Base-by-base conservation (phyloP, 2,329 filamentous ascomycete genomes). In the Xylaria sp. region DNA sequence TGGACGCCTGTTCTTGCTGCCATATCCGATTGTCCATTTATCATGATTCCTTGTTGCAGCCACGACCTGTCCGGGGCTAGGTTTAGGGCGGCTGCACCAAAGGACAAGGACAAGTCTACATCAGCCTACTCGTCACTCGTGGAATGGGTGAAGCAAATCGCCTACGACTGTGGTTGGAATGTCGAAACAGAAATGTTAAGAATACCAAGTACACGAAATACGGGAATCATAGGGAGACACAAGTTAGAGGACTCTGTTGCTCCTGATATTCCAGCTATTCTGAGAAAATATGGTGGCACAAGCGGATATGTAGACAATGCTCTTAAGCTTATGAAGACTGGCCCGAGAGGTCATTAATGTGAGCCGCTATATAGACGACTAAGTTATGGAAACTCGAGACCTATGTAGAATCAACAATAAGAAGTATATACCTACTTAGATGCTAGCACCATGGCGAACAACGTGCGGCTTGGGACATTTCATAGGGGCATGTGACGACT, bases 11-110 rank as follows among this genome's bases (percentile, higher is more conserved):
- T 98, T 17, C 85, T 99, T 40, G 93, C 92, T 1, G 85, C 87
- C 6, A 79, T 92, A 1, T 93, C 90, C 0, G 78, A 85, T 2
- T 90, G 90, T 10, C 90, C 93, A 0, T 99, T 97, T 75, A 87
- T 99, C 64, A 90, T 91, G 68, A 97, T 99, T 44, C 95, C 95
- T 1, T 99, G 95, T 79, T 99, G 95, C 79, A 96, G 92, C 66
- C 93, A 98, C 78, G 85, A 90, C 60, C 86, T 99, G 2, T 87
- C 88, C 0, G 95, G 95, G 1, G 85, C 86, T 23, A 82, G 78
- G 61, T 95, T 90, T 73, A 87, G 95, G 17, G 90, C 91, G 15
- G 82, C 84, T 8, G 78, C 81, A 8, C 84, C 85, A 2, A 81
- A 80, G 49, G 78, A 81, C 58, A 80, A 79, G 68, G 72, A 74